phyloP scores from a whole-genome alignment of 2,329 filamentous ascomycete genomes.

The Graphiopsis chlorocephala region DNA sequence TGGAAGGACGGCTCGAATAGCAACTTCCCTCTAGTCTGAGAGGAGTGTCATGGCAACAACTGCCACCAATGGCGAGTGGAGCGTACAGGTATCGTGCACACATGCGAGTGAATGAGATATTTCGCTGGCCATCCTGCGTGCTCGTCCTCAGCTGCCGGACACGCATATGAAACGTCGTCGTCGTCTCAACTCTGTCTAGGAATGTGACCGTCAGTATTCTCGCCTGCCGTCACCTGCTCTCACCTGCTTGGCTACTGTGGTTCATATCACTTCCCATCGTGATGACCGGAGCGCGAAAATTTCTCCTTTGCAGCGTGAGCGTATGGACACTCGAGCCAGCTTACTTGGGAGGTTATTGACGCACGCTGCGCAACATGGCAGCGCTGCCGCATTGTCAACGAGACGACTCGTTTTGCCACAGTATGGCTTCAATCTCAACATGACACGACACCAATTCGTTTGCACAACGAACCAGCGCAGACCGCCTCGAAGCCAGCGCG shows the following conservation, averaged over 20 bases:
- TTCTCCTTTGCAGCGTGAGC: not conserved
- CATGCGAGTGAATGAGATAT: not conserved
- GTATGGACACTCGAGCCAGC: not conserved
- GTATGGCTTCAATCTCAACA: not conserved
- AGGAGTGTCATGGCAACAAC: not conserved
- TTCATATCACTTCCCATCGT: not conserved
- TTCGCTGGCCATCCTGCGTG: not conserved
- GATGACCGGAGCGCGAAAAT: not conserved
- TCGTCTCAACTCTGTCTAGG: not conserved
- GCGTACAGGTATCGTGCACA: too few relatives aligned
- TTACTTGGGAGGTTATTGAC: not conserved
- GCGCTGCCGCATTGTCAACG: not conserved
- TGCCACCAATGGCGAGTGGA: too few relatives aligned
- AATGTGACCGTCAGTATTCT: not conserved
- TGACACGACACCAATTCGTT: not conserved
- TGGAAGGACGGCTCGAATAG: not conserved
- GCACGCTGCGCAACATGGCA: not conserved
- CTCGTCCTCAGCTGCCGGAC: not conserved
- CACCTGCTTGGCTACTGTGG: not conserved
- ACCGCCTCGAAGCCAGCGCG: constrained; percentile 1
- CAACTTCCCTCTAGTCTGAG: not conserved
- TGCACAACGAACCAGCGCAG: not conserved
- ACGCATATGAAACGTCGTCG: not conserved
- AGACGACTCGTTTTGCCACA: not conserved
- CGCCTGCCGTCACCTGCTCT: not conserved